Evolutionary conservation across 441 rosid species (phyloP).

Genomic region (Erysimum cheiri): DNA sequence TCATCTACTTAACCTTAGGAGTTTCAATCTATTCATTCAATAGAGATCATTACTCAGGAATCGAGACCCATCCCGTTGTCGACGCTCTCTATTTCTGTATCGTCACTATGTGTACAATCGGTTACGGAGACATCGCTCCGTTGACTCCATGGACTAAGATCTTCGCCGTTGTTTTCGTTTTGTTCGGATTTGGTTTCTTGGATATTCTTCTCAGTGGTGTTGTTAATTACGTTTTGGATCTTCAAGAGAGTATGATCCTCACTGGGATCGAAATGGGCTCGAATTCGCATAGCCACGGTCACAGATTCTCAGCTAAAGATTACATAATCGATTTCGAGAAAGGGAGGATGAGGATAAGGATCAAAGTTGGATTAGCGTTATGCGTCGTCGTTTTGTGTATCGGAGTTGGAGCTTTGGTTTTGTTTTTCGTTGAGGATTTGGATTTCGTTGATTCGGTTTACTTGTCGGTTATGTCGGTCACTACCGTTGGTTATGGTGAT

Average conservation of each 20-base stretch:
- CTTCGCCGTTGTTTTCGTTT: constrained; percentile 76
- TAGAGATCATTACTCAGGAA: constrained; percentile 71
- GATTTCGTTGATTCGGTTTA: constrained; percentile 77
- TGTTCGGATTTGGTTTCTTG: constrained; percentile 86
- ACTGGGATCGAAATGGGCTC: constrained; percentile 54
- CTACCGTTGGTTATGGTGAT: constrained; percentile 92
- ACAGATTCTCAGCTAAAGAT: constrained; percentile 60
- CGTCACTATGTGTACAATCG: constrained; percentile 94
- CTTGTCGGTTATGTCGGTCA: constrained; percentile 92
- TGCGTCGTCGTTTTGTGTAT: constrained; percentile 76
- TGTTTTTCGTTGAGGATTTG: constrained; percentile 63
- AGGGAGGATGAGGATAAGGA: constrained; percentile 91
- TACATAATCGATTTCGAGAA: constrained; percentile 80
- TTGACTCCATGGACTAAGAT: constrained; percentile 67
- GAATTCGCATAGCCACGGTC: not conserved
- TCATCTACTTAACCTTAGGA: constrained; percentile 67
- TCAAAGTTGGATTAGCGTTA: constrained; percentile 80
- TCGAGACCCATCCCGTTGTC: constrained; percentile 80
- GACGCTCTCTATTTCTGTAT: constrained; percentile 92
- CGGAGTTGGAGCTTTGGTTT: constrained; percentile 64
- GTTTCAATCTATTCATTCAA: constrained; percentile 70
- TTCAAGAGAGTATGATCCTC: constrained; percentile 79
- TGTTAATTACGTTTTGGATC: constrained; percentile 79
- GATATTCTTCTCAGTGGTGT: constrained; percentile 77
- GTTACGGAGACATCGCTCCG: constrained; percentile 91